phyloP scores from a whole-genome alignment of 2,329 filamentous ascomycete genomes.

The Amesomyces nigricolor region DNA sequence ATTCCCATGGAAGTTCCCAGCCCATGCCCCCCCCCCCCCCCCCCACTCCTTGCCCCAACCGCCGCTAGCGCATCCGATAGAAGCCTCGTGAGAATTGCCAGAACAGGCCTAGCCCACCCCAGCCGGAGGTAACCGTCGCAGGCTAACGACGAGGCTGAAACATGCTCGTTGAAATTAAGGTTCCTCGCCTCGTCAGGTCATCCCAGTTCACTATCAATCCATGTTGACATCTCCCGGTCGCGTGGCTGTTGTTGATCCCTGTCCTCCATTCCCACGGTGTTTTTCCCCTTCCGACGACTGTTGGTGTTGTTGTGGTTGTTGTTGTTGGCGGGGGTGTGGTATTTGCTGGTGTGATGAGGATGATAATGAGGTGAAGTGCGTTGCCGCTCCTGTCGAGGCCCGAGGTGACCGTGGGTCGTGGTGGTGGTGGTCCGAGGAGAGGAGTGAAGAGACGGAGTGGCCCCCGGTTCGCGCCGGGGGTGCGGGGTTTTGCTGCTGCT shows the following conservation, averaged over 20 bases:
- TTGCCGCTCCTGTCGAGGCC: background rate
- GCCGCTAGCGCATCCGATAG: too few relatives aligned
- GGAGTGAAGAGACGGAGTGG: slow-evolving; percentile 21
- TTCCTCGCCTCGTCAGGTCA: slow-evolving; percentile 5
- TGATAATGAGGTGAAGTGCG: slow-evolving; percentile 16
- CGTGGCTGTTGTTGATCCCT: slow-evolving; percentile 31
- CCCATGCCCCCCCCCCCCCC: background rate
- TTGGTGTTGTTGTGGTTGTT: slow-evolving; percentile 28
- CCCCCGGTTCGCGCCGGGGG: slow-evolving; percentile 14
- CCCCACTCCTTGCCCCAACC: background rate
- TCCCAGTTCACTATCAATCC: slow-evolving; percentile 15
- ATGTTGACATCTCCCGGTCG: slow-evolving; percentile 29
- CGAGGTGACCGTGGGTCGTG: slow-evolving; percentile 10
- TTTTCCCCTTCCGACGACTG: slow-evolving; percentile 32
- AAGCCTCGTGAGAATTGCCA: slow-evolving; percentile 8
- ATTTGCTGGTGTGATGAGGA: slow-evolving; percentile 28
- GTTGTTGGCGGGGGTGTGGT: slow-evolving; percentile 15
- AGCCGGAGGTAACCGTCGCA: slow-evolving; percentile 5
- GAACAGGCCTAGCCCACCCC: slow-evolving; percentile 11
- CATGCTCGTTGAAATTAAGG: slow-evolving; percentile 27
- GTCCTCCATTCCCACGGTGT: slow-evolving; percentile 24
- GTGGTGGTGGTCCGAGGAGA: slow-evolving; percentile 22
- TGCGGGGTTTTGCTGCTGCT: background rate
- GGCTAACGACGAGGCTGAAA: slow-evolving; percentile 28
- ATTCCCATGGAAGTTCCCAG: too few relatives aligned